Conservation (phyloP, 495 filamentous ascomycete species). For the Tricharina praecox region DNA sequence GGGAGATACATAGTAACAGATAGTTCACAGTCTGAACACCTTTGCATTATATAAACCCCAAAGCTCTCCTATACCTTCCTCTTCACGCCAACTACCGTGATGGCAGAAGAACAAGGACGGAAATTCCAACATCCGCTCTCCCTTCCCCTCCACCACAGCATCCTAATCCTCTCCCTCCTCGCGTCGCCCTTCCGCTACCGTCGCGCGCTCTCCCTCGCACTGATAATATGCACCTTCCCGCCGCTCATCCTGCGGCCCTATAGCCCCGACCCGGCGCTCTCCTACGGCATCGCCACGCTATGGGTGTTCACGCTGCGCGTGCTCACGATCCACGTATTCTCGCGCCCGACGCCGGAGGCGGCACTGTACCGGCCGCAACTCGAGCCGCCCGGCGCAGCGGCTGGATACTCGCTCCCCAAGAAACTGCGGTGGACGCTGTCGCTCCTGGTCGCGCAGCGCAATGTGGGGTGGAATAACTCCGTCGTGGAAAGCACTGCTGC, state of each 20-base stretch:
- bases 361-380: background rate
- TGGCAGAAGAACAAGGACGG: too few species aligned
- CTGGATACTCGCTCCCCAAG: background rate
- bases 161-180: background rate
- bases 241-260: conserved; percentile 1
- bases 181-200: background rate
- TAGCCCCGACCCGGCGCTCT: background rate
- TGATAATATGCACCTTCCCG: conserved; percentile 1
- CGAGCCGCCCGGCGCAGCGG: background rate
- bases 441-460: conserved; percentile 1
- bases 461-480: background rate
- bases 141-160: background rate
- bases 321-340: conserved; percentile 1
- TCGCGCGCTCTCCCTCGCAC: background rate
- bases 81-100: too few species aligned
- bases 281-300: conserved; percentile 4
- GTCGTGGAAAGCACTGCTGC: background rate
- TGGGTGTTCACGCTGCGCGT: background rate
- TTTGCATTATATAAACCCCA: too few species aligned
- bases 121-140: background rate
- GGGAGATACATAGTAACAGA: too few species aligned
- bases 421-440: conserved; percentile 2
- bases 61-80: too few species aligned
- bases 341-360: background rate
- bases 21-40: too few species aligned